Evolutionary conservation across 2,329 filamentous ascomycete species (phyloP), one percentile per base, ranked within the genome.

Genomic region (Pseudogymnoascus sp.): DNA sequence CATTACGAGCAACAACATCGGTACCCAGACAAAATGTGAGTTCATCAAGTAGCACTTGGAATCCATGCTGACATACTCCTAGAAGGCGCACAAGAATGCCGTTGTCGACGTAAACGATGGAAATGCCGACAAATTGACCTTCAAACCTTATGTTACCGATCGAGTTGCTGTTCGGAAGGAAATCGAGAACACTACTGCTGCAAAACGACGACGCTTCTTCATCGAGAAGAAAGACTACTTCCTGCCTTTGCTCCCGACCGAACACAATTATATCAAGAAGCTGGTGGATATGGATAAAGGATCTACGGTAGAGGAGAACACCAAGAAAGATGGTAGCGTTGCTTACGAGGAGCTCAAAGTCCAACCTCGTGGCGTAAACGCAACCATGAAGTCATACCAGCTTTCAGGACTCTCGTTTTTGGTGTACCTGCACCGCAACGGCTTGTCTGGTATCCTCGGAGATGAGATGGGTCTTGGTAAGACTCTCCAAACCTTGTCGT

Each of bases 381-480:
- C 82, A 0, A 75, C 68, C 0, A 79, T 82, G 72, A 82, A 82
- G 67, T 75, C 78, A 2, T 81, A 82, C 56, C 80, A 82, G 64
- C 68, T 82, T 0, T 75, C 78, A 3, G 80, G 80, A 0, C 70
- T 82, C 0, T 79, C 78, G 0, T 82, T 81, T 67, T 73, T 82
- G 6, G 68, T 79, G 0, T 76, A 79, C 65, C 73, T 79, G 63
- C 74, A 79, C 65, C 69, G 73, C 2, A 79, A 80, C 63, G 76
- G 77, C 62, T 71, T 78, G 66, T 75, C 76, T 7, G 74, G 75
- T 5, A 78, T 81, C 38, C 68, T 81, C 2, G 79, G 78, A 16
- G 78, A 81, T 61, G 79, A 80, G 62, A 81, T 80, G 79, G 79
- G 79, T 18, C 71, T 81, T 4, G 79, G 79, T 25, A 81, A 80